Evolutionary conservation across 345 rosid genomes (phyloP), one percentile per base, ranked within the genome.

Genomic region (Salix dunnii): DNA sequence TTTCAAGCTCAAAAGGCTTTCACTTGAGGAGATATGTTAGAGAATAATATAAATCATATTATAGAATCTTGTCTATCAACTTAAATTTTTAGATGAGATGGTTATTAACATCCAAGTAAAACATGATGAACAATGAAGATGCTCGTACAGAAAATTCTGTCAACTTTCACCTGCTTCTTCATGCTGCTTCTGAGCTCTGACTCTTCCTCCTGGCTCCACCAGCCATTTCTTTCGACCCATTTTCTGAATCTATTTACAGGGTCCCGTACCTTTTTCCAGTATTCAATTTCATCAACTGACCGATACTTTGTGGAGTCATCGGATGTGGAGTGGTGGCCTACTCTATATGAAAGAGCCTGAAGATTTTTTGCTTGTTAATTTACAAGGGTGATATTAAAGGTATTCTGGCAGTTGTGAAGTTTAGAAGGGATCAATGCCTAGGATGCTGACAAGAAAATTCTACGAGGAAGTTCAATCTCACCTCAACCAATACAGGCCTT

Each of bases 221-320:
- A 95, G 46, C 91, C 97, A 61, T 85, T 82, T 30, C 83, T 84
- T 80, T 87, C 88, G 31, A 91, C 84, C 99, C 96, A 95, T 71
- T 82, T 92, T 75, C 89, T 80, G 68, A 89, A 91, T 86, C 91
- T 87, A 63, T 81, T 77, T 23, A 95, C 73, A 1, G 99, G 99
- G 75, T 88, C 90, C 81, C 87, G 81, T 51, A 80, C 83, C 63
- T 65, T 74, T 79, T 81, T 84, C 97, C 99, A 91, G 87, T 81
- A 84, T 80, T 90, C 88, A 12, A 95, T 90, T 83, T 93, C 99
- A 70, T 84, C 83, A 0, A 83, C 82, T 53, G 94, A 80, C 33
- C 97, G 97, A 78, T 94, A 94, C 81, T 84, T 92, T 62, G 95
- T 92, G 64, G 98, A 94, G 81, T 94, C 97, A 87, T 94, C 97